A percentile compares a stretch with the other conserved stretches of the same genome.
These are phyloP conservation scores for Leucosporidium scottii DNA, from an alignment of 768 basidiomycete species.

Conservation along the genomic window DNA sequence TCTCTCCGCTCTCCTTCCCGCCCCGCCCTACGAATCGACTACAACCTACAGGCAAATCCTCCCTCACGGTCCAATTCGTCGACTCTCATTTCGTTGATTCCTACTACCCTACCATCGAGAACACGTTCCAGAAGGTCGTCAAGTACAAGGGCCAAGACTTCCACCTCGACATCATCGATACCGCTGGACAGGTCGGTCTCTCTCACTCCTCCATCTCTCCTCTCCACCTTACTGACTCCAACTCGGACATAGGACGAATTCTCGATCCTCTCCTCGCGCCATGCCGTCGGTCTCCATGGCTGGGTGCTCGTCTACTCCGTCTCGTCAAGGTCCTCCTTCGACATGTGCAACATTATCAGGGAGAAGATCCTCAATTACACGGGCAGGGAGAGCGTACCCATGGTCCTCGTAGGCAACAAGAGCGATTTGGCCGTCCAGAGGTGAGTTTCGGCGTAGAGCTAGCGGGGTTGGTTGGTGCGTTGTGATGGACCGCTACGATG, in stretches of 20 bases:
- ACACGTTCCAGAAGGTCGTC: slow-evolving; percentile 63
- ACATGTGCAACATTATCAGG: slow-evolving; percentile 87
- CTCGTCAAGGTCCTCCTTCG: slow-evolving; percentile 77
- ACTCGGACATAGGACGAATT: slow-evolving; percentile 69
- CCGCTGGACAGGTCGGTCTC: slow-evolving; percentile 78
- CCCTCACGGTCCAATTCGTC: slow-evolving; percentile 84
- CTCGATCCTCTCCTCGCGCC: slow-evolving; percentile 83
- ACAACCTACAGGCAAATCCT: slow-evolving; percentile 74
- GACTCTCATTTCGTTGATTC: slow-evolving; percentile 84
- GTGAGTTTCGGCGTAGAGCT: slow-evolving; percentile 44
- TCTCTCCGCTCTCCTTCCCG: background rate
- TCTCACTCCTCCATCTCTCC: background rate
- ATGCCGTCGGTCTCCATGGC: slow-evolving; percentile 86
- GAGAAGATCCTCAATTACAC: slow-evolving; percentile 88
- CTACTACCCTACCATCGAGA: slow-evolving; percentile 94
- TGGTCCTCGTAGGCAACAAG: slow-evolving; percentile 92
- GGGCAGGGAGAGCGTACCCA: slow-evolving; percentile 74
- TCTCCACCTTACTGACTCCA: slow-evolving; percentile 1
- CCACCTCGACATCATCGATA: slow-evolving; percentile 95
- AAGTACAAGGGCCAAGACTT: slow-evolving; percentile 83
- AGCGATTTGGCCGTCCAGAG: slow-evolving; percentile 63
- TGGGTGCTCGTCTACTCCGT: slow-evolving; percentile 96
- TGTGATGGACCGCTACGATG: too few species aligned
- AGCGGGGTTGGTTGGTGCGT: background rate
- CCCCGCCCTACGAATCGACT: background rate